Base-by-base conservation (phyloP, 805 yeast species). In the Sungouiella blattae region DNA sequence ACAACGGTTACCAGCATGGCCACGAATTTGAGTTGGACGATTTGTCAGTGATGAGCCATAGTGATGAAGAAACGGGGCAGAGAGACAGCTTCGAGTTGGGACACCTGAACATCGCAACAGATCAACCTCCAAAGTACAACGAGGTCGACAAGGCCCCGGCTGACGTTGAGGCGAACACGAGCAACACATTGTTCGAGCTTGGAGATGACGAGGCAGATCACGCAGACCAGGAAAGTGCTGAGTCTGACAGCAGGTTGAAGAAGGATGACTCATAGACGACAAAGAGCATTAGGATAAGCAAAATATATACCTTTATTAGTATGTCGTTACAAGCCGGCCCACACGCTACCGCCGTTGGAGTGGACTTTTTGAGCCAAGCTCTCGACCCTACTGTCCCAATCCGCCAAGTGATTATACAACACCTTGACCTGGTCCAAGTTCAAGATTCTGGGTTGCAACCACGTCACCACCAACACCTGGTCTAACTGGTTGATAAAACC, bases 401-500 rank as follows among this genome's bases (percentile, higher is more conserved):
- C 71, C 18, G 70, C 69, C 54, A 93, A 73, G 50, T 85, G 83
- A 34, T 72, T 70, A 46, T 79, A 78, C 84, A 93, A 87, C 28
- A 72, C 71, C 38, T 71, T 75, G 39, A 91, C 83, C 69, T 93
- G 98, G 28, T 76, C 77, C 44, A 69, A 71, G 53, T 87, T 87
- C 73, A 93, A 82, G 36, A 88, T 86, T 53, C 98, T 75, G 40
- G 98, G 98, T 69, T 93, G 98, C 43, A 91, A 82, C 98, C 98
- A 93, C 18, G 84, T 79, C 31, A 93, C 80, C 22, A 83, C 79
- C 37, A 93, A 84, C 11, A 82, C 67, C 58, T 82, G 77, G 32
- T 77, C 76, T 28, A 88, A 86, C 65, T 93, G 95, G 58, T 93
- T 95, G 49, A 93, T 91, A 33, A 77, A 71, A n/a, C 98, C 98